Conservation (phyloP, 2,329 filamentous ascomycete genomes). For the Rhinocladiella mackenziei region DNA sequence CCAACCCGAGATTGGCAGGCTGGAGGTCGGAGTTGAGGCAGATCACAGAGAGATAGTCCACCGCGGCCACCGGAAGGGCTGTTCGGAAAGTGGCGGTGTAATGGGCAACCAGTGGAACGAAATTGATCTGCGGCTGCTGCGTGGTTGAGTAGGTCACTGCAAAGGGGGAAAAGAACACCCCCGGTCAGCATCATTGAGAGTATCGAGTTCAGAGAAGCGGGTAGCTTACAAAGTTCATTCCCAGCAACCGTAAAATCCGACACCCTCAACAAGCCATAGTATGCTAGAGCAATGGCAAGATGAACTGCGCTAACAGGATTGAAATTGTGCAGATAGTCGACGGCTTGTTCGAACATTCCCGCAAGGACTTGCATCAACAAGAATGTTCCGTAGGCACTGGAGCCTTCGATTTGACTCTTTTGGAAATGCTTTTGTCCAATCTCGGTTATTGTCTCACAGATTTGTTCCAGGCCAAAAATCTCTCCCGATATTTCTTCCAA, state of each 20-base stretch:
- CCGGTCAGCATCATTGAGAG: constrained; percentile 16
- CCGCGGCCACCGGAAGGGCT: constrained; percentile 80
- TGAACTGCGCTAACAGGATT: constrained; percentile 92
- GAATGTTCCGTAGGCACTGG: constrained; percentile 78
- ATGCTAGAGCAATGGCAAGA: constrained; percentile 83
- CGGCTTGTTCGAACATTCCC: constrained; percentile 89
- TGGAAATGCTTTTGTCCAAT: constrained; percentile 90
- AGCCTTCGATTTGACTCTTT: constrained; percentile 72
- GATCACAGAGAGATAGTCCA: constrained; percentile 88
- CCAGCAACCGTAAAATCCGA: constrained; percentile 72
- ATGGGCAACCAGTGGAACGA: constrained; percentile 86
- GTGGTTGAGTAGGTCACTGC: constrained; percentile 53
- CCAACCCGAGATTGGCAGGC: constrained; percentile 66
- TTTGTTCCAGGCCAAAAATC: constrained; percentile 60
- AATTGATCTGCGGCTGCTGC: constrained; percentile 75
- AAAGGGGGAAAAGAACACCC: no score
- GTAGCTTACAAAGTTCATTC: constrained; percentile 58
- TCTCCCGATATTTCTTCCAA: constrained; percentile 60
- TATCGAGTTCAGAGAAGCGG: no score
- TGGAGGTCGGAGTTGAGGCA: constrained; percentile 80
- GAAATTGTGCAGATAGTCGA: constrained; percentile 86
- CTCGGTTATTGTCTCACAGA: constrained; percentile 76
- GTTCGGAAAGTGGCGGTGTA: constrained; percentile 96
- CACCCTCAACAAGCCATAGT: constrained; percentile 83
- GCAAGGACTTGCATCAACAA: constrained; percentile 89